A percentile compares a stretch with the other conserved stretches of the same genome.
Conservation (phyloP, 345 rosid species). For the Brassica nigra region DNA sequence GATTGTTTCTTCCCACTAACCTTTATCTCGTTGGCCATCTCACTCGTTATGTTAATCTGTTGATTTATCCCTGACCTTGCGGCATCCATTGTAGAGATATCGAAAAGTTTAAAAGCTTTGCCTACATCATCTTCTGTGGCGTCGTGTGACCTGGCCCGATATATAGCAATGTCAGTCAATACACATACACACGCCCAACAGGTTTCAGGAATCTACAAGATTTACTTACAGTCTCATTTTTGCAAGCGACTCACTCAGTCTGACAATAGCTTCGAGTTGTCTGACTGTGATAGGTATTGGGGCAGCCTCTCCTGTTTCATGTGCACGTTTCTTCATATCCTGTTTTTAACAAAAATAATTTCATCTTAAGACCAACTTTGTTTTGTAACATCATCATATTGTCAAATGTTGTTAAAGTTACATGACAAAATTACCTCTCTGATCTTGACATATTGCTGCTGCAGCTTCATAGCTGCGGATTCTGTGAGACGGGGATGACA, state of each 20-base stretch:
- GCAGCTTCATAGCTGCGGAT: conserved; percentile 67
- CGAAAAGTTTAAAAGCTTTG: conserved; percentile 87
- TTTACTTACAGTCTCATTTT: conserved; percentile 88
- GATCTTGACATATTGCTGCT: conserved; percentile 78
- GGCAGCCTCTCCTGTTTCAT: conserved; percentile 90
- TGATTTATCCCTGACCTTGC: conserved; percentile 94
- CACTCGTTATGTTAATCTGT: conserved; percentile 75
- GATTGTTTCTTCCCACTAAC: conserved; percentile 21
- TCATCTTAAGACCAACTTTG: background rate
- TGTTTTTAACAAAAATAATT: conserved; percentile 20
- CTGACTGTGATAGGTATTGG: conserved; percentile 90
- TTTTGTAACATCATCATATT: background rate
- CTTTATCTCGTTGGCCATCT: conserved; percentile 85
- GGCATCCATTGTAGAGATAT: conserved; percentile 95
- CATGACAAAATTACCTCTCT: conserved; percentile 60
- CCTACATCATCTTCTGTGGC: conserved; percentile 84
- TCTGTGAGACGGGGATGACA: conserved; percentile 89
- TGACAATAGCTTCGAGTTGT: conserved; percentile 90
- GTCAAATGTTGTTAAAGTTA: conserved; percentile 1
- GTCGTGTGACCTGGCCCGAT: conserved; percentile 61
- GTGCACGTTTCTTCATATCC: conserved; percentile 95
- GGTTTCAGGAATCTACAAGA: background rate
- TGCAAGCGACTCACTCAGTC: conserved; percentile 92
- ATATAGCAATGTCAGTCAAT: conserved; percentile 16
- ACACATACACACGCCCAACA: background rate